A percentile compares a stretch with the other conserved stretches of the same genome.
Conservation (phyloP, 1,139 yeast genomes). For the Geotrichum phurueaensis region DNA sequence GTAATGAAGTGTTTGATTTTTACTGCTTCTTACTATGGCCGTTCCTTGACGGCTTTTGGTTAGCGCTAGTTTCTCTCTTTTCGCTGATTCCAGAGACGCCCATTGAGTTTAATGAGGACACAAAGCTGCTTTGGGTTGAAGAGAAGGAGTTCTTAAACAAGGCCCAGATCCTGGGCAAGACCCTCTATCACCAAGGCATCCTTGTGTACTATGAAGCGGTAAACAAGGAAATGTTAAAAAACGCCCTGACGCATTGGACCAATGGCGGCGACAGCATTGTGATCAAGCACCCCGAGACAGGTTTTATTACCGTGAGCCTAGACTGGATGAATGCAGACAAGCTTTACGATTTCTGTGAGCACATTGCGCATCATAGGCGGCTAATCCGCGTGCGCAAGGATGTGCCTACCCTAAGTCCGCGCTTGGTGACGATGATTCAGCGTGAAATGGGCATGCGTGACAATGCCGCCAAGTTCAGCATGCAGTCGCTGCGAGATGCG, state of each 20-base stretch:
- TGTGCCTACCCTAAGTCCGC: constrained; percentile 15
- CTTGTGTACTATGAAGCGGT: constrained; percentile 40
- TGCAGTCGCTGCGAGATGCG: not conserved
- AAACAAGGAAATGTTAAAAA: constrained; percentile 38
- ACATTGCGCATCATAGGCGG: constrained; percentile 29
- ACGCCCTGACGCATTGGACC: constrained; percentile 35
- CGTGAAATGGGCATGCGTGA: constrained; percentile 6
- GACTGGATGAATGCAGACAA: constrained; percentile 28
- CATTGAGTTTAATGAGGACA: constrained; percentile 4
- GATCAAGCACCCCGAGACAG: constrained; percentile 20
- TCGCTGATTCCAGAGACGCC: constrained; percentile 30
- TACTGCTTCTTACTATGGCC: constrained; percentile 43
- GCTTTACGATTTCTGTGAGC: constrained; percentile 30
- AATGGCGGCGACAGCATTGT: constrained; percentile 32
- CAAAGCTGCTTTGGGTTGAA: constrained; percentile 27
- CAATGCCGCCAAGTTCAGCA: not conserved
- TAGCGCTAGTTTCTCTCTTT: constrained; percentile 37
- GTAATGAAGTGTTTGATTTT: constrained; percentile 38
- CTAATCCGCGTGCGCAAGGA: constrained; percentile 17
- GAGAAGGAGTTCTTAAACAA: constrained; percentile 33
- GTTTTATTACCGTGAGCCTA: constrained; percentile 21
- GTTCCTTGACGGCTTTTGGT: constrained; percentile 42
- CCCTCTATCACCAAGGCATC: constrained; percentile 40
- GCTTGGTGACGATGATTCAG: constrained; percentile 9
- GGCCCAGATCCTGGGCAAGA: constrained; percentile 40